These are phyloP conservation scores for Xylaria venustula DNA, from an alignment of 495 filamentous ascomycete genomes.

Conservation along the genomic window DNA sequence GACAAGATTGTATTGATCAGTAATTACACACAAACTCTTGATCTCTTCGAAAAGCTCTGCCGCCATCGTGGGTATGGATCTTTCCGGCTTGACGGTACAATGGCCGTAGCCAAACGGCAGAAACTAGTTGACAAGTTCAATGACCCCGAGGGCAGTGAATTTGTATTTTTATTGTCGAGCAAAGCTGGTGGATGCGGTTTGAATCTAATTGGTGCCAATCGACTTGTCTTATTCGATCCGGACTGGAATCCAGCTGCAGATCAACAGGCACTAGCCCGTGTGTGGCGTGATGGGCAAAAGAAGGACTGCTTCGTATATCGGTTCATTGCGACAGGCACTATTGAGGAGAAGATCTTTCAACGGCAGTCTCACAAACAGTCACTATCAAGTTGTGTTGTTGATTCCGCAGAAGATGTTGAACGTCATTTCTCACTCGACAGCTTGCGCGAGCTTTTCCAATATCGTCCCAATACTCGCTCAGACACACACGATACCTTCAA, in stretches of 20 bases:
- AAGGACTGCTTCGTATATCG: constrained; percentile 99
- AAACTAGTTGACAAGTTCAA: constrained; percentile 99
- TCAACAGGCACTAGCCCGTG: constrained; percentile 93
- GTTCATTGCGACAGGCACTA: constrained; percentile 96
- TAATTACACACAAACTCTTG: constrained; percentile 96
- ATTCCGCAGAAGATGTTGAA: constrained; percentile 94
- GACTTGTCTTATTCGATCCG: constrained; percentile 94
- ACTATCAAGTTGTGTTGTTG: constrained; percentile 94
- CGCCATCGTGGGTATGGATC: constrained; percentile 79
- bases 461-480: constrained; percentile 75
- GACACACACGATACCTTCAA: constrained; percentile 99
- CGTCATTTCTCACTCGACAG: constrained; percentile 90
- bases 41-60: constrained; percentile 92
- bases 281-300: constrained; percentile 98
- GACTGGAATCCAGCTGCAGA: constrained; percentile 99
- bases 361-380: constrained; percentile 97
- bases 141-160: constrained; percentile 84
- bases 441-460: constrained; percentile 90
- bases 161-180: constrained; percentile 91
- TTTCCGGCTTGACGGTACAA: constrained; percentile 89
- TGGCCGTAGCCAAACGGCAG: constrained; percentile 94
- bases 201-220: constrained; percentile 96
- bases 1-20: constrained; percentile 99
- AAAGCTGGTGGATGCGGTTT: constrained; percentile 97
- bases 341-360: constrained; percentile 99